A percentile compares a stretch with the other conserved stretches of the same genome.
Conservation (phyloP, 352 stramenopile genomes). For the Globisporangium orthogonon region DNA sequence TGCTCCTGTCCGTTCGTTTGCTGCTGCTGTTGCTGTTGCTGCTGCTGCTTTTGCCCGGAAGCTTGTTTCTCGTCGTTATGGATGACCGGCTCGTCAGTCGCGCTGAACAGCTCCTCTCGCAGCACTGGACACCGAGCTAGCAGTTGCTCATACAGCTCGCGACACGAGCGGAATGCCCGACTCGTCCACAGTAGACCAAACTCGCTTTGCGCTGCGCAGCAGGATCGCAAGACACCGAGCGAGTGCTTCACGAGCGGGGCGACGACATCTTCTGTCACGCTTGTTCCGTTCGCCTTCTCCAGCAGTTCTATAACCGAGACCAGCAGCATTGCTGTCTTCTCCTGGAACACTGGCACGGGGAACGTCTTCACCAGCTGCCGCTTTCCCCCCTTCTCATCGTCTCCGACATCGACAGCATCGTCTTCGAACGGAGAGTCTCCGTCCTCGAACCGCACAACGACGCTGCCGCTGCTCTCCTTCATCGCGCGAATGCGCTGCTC, state of each 20-base stretch:
- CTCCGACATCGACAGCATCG: constrained; percentile 6
- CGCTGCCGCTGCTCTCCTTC: constrained; percentile 21
- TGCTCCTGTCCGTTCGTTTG: background rate
- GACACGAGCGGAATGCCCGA: constrained; percentile 42
- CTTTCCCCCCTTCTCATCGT: constrained; percentile 10
- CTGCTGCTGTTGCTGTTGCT: too few relatives aligned
- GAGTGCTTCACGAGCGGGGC: constrained; percentile 40
- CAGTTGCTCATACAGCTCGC: constrained; percentile 53
- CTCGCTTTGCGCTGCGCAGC: constrained; percentile 41
- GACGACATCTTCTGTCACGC: constrained; percentile 15
- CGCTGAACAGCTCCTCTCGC: constrained; percentile 19
- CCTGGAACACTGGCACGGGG: constrained; percentile 47
- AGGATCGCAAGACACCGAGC: constrained; percentile 31
- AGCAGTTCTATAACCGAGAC: constrained; percentile 31
- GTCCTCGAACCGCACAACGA: constrained; percentile 29
- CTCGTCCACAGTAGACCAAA: constrained; percentile 66
- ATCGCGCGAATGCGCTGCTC: constrained; percentile 21
- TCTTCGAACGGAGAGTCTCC: constrained; percentile 19
- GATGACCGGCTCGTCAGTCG: background rate
- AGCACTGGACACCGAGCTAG: constrained; percentile 30
- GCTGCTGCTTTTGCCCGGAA: background rate
- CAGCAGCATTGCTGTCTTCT: constrained; percentile 57
- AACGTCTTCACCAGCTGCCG: constrained; percentile 33
- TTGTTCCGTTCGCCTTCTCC: constrained; percentile 29
- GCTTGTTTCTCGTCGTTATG: background rate